Evolutionary conservation across 768 basidiomycete genomes (phyloP).

Genomic region (Erythrobasidium yunnanense): DNA sequence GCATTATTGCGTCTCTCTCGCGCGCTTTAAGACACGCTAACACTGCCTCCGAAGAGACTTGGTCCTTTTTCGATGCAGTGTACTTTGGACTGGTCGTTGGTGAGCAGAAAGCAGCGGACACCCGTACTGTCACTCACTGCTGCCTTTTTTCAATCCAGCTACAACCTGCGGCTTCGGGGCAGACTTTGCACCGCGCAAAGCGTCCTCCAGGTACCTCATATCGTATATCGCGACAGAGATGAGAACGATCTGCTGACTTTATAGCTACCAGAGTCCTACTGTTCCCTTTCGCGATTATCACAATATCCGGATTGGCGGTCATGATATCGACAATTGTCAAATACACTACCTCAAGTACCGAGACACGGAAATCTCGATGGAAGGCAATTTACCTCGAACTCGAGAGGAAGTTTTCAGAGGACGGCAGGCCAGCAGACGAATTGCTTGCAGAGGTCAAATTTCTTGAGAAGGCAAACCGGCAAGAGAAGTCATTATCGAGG

Average conservation of each 20-base stretch:
- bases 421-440: conserved; percentile 28
- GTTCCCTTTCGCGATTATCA: conserved; percentile 37
- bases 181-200: background rate
- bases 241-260: conserved; percentile 40
- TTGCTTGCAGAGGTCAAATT: conserved; percentile 40
- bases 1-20: too few species aligned
- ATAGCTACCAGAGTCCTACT: conserved; percentile 18
- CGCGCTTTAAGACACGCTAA: too few species aligned
- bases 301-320: conserved; percentile 1
- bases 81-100: too few species aligned
- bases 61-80: conserved; percentile 39
- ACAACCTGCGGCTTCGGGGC: conserved; percentile 25
- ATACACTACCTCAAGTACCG: conserved; percentile 35
- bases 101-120: too few species aligned
- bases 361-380: conserved; percentile 37
- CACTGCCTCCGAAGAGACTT: too few species aligned
- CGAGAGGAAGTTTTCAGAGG: conserved; percentile 27
- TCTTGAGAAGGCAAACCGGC: conserved; percentile 38
- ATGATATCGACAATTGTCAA: conserved; percentile 31
- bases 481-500: conserved; percentile 39
- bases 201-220: conserved; percentile 17
- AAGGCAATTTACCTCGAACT: conserved; percentile 36
- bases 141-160: background rate
- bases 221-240: conserved; percentile 37
- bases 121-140: too few species aligned